Conservation (phyloP, 2,329 filamentous ascomycete species). For the Incumbomyces delicatus region DNA sequence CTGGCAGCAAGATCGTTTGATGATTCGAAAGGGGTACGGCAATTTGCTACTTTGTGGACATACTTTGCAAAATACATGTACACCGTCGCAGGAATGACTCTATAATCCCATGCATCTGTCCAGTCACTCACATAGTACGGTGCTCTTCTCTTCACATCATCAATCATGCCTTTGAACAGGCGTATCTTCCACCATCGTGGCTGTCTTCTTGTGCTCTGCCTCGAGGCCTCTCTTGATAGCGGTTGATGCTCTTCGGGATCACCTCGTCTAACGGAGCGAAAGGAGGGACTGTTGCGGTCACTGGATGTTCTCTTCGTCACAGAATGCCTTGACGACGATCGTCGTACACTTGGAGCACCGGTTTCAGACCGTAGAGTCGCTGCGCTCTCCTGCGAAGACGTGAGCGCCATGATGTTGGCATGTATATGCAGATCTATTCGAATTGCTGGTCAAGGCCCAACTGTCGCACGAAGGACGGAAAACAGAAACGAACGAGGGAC, state of each 20-base stretch:
- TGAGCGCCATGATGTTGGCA: neutral
- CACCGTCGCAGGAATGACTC: slow-evolving; percentile 73
- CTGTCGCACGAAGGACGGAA: no score
- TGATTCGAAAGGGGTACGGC: no score
- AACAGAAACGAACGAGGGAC: no score
- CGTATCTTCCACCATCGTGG: slow-evolving; percentile 62
- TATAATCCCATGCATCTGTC: slow-evolving; percentile 81
- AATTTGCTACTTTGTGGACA: slow-evolving; percentile 17
- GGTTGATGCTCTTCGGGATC: slow-evolving; percentile 17
- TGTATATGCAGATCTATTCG: neutral
- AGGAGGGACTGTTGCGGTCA: slow-evolving; percentile 12
- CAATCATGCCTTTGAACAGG: slow-evolving; percentile 68
- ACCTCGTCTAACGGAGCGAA: slow-evolving; percentile 11
- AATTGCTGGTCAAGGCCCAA: no score
- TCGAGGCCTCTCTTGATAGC: slow-evolving; percentile 13
- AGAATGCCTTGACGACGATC: slow-evolving; percentile 15
- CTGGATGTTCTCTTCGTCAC: slow-evolving; percentile 15
- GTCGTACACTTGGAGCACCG: slow-evolving; percentile 5
- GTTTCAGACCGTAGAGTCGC: slow-evolving; percentile 4
- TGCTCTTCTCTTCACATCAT: slow-evolving; percentile 62
- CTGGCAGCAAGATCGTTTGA: no score
- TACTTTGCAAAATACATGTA: slow-evolving; percentile 97
- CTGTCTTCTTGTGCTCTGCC: slow-evolving; percentile 15
- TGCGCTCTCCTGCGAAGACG: neutral
- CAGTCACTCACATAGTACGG: slow-evolving; percentile 78